Conservation (phyloP, 306 rosid genomes). For the Mucuna pruriens region DNA sequence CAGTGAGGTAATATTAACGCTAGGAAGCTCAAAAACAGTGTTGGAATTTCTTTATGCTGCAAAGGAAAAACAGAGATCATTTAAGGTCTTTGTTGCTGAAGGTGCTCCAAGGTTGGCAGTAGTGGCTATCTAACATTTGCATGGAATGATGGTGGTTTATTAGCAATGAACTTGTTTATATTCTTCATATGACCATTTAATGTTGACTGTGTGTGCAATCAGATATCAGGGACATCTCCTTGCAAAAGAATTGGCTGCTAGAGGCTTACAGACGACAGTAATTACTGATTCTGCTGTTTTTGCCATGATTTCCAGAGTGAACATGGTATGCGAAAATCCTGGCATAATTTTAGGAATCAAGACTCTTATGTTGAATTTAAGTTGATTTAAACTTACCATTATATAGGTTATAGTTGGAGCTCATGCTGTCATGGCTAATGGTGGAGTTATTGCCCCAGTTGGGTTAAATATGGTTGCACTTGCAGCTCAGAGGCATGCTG, state of each 20-base stretch:
- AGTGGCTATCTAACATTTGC: constrained; percentile 28
- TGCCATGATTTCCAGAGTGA: constrained; percentile 90
- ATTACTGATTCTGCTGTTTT: constrained; percentile 87
- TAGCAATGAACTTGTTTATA: constrained; percentile 26
- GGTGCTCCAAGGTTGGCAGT: constrained; percentile 96
- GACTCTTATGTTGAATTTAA: constrained; percentile 20
- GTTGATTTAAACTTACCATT: constrained; percentile 38
- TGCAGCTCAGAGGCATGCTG: constrained; percentile 98
- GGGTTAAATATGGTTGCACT: constrained; percentile 99
- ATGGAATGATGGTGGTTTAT: neutral
- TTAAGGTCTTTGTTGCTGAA: constrained; percentile 92
- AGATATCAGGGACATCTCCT: constrained; percentile 95
- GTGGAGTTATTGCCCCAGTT: constrained; percentile 94
- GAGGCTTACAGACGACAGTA: constrained; percentile 81
- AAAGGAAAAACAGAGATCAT: constrained; percentile 94
- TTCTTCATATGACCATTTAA: constrained; percentile 4
- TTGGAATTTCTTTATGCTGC: constrained; percentile 97
- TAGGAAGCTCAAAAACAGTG: constrained; percentile 97
- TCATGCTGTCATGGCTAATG: constrained; percentile 99
- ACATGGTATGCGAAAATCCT: constrained; percentile 70
- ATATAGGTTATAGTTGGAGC: constrained; percentile 97
- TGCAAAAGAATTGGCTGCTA: constrained; percentile 77
- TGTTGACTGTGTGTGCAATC: constrained; percentile 24
- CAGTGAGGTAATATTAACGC: constrained; percentile 98
- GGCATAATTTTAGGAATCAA: neutral